Conservation (phyloP, 2,329 filamentous ascomycete genomes). For the Fusarium xylarioides region DNA sequence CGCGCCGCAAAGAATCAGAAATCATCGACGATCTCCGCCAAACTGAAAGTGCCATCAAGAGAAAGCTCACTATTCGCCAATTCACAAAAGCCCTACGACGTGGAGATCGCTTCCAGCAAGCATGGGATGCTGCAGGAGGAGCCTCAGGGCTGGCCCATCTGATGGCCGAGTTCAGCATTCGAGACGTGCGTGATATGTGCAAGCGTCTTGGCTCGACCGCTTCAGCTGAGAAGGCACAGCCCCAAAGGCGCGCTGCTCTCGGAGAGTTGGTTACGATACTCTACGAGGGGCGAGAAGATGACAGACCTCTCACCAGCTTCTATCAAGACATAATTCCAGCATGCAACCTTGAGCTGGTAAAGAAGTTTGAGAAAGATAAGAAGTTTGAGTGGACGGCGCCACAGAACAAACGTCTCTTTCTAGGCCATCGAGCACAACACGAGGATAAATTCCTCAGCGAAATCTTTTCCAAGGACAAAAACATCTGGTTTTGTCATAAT, state of each 20-base stretch:
- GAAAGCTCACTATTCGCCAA: conserved; percentile 25
- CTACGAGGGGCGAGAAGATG: conserved; percentile 12
- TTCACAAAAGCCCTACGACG: conserved; percentile 37
- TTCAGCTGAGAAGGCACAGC: conserved; percentile 26
- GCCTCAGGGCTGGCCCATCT: conserved; percentile 33
- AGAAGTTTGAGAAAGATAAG: conserved; percentile 28
- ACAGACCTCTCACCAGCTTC: conserved; percentile 28
- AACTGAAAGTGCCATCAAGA: conserved; percentile 19
- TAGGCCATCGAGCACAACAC: conserved; percentile 25
- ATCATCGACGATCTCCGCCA: conserved; percentile 27
- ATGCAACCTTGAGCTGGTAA: conserved; percentile 28
- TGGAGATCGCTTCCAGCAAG: conserved; percentile 26
- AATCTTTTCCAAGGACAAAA: conserved; percentile 19
- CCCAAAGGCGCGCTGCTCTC: conserved; percentile 36
- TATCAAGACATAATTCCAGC: conserved; percentile 42
- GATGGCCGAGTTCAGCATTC: conserved; percentile 41
- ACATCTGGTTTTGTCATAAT: neutral
- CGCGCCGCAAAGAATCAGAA: neutral
- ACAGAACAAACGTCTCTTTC: conserved; percentile 24
- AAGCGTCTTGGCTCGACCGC: conserved; percentile 32
- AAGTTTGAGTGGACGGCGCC: conserved; percentile 17
- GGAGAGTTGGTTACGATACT: conserved; percentile 33
- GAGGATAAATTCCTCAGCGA: conserved; percentile 26
- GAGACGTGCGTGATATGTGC: conserved; percentile 32
- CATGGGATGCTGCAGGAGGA: conserved; percentile 37